Conservation (phyloP, 2,329 filamentous ascomycete genomes). For the Fusarium bulbicola region DNA sequence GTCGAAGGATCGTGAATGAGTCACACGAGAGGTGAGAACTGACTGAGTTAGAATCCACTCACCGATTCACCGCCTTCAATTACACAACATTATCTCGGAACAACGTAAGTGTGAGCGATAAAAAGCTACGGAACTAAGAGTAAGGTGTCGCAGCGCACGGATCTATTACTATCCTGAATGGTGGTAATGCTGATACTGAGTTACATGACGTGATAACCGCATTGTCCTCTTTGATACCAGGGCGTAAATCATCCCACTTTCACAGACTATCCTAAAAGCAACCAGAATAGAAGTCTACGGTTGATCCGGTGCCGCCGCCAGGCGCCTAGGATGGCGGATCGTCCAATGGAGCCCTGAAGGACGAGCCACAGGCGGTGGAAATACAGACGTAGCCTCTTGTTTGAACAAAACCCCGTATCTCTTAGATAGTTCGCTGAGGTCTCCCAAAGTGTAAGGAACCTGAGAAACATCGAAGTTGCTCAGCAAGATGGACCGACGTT, state of each 20-base stretch:
- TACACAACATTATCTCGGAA: not conserved
- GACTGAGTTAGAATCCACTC: not conserved
- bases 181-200: not conserved
- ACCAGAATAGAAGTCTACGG: not conserved
- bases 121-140: fast-evolving
- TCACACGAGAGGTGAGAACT: not conserved
- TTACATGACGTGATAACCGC: not conserved
- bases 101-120: not conserved
- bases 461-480: not conserved
- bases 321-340: no score
- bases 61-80: not conserved
- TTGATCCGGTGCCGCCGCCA: fast-evolving
- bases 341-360: no score
- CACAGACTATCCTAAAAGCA: not conserved
- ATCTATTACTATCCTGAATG: not conserved
- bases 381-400: not conserved
- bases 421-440: not conserved
- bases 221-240: not conserved
- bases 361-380: not conserved
- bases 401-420: not conserved
- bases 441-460: not conserved
- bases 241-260: no score
- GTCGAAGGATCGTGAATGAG: not conserved
- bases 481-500: not conserved
- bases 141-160: no score